These are phyloP conservation scores for Penicillium bovifimosum DNA, from an alignment of 495 filamentous ascomycete species.

Conservation along the genomic window DNA sequence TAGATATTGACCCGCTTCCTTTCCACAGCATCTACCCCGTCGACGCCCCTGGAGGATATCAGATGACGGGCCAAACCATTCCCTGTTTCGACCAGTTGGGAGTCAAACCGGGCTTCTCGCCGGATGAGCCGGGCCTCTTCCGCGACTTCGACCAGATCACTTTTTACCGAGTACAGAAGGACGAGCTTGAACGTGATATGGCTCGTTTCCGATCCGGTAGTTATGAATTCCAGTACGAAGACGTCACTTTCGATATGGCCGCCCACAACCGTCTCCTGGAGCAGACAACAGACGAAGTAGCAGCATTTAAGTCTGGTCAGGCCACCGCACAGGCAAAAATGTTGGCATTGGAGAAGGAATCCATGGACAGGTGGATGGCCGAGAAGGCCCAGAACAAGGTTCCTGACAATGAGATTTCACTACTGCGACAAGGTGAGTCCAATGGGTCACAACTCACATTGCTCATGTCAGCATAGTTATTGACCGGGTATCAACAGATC, in stretches of 20 bases:
- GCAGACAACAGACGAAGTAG: constrained; percentile 38
- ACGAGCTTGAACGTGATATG: constrained; percentile 37
- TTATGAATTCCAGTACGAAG: constrained; percentile 46
- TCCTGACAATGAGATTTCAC: constrained; percentile 36
- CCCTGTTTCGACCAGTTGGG: constrained; percentile 52
- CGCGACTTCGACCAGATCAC: constrained; percentile 52
- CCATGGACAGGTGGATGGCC: constrained; percentile 39
- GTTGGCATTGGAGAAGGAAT: constrained; percentile 38
- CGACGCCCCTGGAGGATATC: constrained; percentile 55
- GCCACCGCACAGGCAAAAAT: constrained; percentile 43
- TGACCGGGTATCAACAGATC: constrained; percentile 22
- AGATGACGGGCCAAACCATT: constrained; percentile 50
- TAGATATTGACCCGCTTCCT: neutral
- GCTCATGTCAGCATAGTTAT: neutral
- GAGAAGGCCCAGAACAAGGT: constrained; percentile 43
- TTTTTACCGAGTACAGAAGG: constrained; percentile 48
- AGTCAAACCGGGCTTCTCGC: constrained; percentile 40
- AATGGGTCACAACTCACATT: neutral
- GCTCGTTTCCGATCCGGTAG: constrained; percentile 40
- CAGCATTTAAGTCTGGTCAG: constrained; percentile 35
- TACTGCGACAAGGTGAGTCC: constrained; percentile 35
- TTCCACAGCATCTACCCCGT: constrained; percentile 48
- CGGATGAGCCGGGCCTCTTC: constrained; percentile 48
- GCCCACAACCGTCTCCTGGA: constrained; percentile 44
- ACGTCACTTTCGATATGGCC: constrained; percentile 48